Conservation (phyloP, 495 filamentous ascomycete genomes). For the Penicillium salamii region DNA sequence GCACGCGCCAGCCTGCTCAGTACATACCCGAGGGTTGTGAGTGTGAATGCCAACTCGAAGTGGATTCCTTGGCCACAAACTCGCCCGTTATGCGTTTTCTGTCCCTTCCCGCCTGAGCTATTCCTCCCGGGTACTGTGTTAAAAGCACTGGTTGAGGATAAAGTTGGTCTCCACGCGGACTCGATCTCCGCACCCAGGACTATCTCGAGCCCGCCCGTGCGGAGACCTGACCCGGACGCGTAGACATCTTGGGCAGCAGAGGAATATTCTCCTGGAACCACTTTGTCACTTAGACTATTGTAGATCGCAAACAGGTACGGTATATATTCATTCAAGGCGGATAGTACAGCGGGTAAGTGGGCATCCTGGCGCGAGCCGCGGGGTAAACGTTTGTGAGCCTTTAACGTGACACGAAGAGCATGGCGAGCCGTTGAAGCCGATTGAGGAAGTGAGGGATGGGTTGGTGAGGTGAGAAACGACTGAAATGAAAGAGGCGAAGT, state of each 20-base stretch:
- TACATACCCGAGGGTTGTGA: constrained; percentile 73
- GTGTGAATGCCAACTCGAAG: constrained; percentile 75
- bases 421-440: constrained; percentile 74
- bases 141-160: constrained; percentile 48
- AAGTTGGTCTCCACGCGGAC: constrained; percentile 80
- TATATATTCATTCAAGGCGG: constrained; percentile 68
- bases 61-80: constrained; percentile 70
- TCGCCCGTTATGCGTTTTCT: constrained; percentile 39
- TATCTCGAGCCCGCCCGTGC: constrained; percentile 57
- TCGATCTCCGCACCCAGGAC: constrained; percentile 55
- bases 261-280: constrained; percentile 15
- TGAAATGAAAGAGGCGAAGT: constrained; percentile 81
- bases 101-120: neutral
- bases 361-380: constrained; percentile 55
- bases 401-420: constrained; percentile 71
- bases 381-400: constrained; percentile 76
- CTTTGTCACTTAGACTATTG: constrained; percentile 55
- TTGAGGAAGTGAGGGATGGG: constrained; percentile 80
- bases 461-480: constrained; percentile 61
- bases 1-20: constrained; percentile 67
- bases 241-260: neutral
- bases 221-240: neutral
- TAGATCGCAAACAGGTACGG: constrained; percentile 76
- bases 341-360: constrained; percentile 64
- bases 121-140: neutral